These are phyloP conservation scores for Didymella pomorum DNA, from an alignment of 2,329 filamentous ascomycete genomes.

Conservation along the genomic window DNA sequence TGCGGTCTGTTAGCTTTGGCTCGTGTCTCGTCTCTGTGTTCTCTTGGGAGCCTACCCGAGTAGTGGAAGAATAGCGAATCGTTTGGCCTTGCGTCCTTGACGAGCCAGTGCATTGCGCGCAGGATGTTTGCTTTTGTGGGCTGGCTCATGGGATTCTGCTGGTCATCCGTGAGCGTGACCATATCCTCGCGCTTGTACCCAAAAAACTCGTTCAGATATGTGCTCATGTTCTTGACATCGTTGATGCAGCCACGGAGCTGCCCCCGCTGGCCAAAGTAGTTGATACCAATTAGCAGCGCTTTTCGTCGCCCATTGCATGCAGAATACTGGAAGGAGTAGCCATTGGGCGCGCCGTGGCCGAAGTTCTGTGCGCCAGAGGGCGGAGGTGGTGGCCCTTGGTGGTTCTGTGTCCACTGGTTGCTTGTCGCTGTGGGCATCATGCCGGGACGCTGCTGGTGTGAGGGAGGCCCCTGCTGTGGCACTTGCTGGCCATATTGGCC, in stretches of 20 bases:
- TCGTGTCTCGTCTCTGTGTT: neutral
- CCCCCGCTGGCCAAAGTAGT: conserved; percentile 92
- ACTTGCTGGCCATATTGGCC: conserved; percentile 37
- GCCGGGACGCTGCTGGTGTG: conserved; percentile 48
- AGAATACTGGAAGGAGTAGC: conserved; percentile 89
- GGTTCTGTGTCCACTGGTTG: conserved; percentile 58
- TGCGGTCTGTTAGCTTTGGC: conserved; percentile 35
- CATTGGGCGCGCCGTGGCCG: conserved; percentile 76
- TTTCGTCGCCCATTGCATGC: conserved; percentile 88
- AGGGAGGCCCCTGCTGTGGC: conserved; percentile 31
- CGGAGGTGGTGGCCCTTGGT: conserved; percentile 69
- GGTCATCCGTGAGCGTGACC: conserved; percentile 95
- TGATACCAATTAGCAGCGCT: conserved; percentile 91
- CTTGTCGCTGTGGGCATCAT: conserved; percentile 60
- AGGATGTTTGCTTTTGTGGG: conserved; percentile 95
- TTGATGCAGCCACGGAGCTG: conserved; percentile 95
- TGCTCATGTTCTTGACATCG: conserved; percentile 96
- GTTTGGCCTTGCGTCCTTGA: conserved; percentile 90
- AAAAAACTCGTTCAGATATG: conserved; percentile 86
- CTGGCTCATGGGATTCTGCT: conserved; percentile 96
- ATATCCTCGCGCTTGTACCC: conserved; percentile 95
- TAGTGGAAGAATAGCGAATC: conserved; percentile 98
- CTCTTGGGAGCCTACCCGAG: conserved; percentile 68
- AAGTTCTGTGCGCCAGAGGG: conserved; percentile 62
- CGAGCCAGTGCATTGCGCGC: conserved; percentile 96